Conservation (phyloP, 2,329 filamentous ascomycete genomes). For the Stemphylium beticola region DNA sequence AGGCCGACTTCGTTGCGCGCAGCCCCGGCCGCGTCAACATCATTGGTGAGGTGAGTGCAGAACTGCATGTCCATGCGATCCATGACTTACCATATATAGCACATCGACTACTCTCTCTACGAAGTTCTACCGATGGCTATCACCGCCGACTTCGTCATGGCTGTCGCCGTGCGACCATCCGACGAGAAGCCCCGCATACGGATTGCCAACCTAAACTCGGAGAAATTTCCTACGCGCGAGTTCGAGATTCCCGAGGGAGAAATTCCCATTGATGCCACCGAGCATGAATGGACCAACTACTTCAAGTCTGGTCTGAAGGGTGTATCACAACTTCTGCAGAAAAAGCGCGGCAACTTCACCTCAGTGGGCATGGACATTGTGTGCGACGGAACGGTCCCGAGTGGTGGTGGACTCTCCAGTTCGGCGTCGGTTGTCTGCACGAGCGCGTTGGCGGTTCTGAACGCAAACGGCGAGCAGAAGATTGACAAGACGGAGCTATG, state of each 20-base stretch:
- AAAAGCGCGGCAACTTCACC: conserved; percentile 69
- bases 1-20: conserved; percentile 81
- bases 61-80: neutral
- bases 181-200: conserved; percentile 67
- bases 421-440: conserved; percentile 94
- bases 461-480: conserved; percentile 76
- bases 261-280: conserved; percentile 76
- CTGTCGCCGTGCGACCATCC: conserved; percentile 67
- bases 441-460: conserved; percentile 85
- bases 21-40: conserved; percentile 97
- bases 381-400: conserved; percentile 89
- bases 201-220: conserved; percentile 77
- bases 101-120: conserved; percentile 98
- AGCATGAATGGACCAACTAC: conserved; percentile 97
- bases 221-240: conserved; percentile 76
- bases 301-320: conserved; percentile 91
- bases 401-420: conserved; percentile 89
- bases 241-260: conserved; percentile 71
- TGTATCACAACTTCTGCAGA: conserved; percentile 75
- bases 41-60: conserved; percentile 73
- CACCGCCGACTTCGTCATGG: conserved; percentile 86
- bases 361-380: conserved; percentile 84
- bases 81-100: conserved; percentile 53
- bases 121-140: conserved; percentile 96
- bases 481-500: conserved; percentile 92